A percentile compares a stretch with the other conserved stretches of the same genome.
Conservation (phyloP, 2,329 filamentous ascomycete genomes). For the Epichloe coenophiala region DNA sequence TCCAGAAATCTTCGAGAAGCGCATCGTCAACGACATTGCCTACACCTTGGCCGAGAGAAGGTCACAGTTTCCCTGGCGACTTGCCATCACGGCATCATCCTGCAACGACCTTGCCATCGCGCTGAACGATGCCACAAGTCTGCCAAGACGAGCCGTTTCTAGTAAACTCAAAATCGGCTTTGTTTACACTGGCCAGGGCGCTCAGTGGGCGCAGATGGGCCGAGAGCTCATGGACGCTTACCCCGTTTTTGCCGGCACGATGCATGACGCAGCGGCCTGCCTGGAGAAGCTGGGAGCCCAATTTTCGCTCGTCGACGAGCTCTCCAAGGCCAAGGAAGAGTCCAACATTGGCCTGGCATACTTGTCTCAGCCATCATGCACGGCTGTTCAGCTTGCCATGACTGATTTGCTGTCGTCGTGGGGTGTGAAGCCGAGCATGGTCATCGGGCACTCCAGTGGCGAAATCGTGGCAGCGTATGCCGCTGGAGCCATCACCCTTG, state of each 20-base stretch:
- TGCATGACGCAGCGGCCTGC: slow-evolving; percentile 18
- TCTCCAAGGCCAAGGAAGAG: slow-evolving; percentile 18
- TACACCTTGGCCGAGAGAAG: slow-evolving; percentile 34
- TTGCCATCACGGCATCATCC: slow-evolving; percentile 28
- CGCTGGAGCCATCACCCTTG: slow-evolving; percentile 27
- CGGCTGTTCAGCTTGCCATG: slow-evolving; percentile 34
- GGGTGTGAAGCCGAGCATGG: slow-evolving; percentile 24
- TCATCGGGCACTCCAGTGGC: slow-evolving; percentile 33
- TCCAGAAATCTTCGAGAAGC: slow-evolving; percentile 26
- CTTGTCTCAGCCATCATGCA: slow-evolving; percentile 30
- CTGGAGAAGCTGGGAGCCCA: slow-evolving; percentile 19
- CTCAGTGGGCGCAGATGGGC: slow-evolving; percentile 25
- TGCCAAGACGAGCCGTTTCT: slow-evolving; percentile 4
- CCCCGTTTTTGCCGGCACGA: slow-evolving; percentile 20
- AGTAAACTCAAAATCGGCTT: slow-evolving; percentile 15
- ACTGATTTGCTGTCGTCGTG: slow-evolving; percentile 29
- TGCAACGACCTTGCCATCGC: slow-evolving; percentile 31
- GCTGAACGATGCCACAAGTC: slow-evolving; percentile 21
- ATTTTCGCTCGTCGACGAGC: slow-evolving; percentile 24
- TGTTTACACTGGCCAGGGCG: slow-evolving; percentile 27
- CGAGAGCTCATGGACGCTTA: slow-evolving; percentile 21
- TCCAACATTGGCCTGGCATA: slow-evolving; percentile 24
- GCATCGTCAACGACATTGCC: slow-evolving; percentile 31
- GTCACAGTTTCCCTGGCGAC: slow-evolving; percentile 28
- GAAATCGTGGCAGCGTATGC: slow-evolving; percentile 36